Percentiles rank a stretch among this genome's conserved stretches.
Evolutionary conservation across 208 protist species (phyloP).

Genomic region (Leishmania braziliensis): DNA sequence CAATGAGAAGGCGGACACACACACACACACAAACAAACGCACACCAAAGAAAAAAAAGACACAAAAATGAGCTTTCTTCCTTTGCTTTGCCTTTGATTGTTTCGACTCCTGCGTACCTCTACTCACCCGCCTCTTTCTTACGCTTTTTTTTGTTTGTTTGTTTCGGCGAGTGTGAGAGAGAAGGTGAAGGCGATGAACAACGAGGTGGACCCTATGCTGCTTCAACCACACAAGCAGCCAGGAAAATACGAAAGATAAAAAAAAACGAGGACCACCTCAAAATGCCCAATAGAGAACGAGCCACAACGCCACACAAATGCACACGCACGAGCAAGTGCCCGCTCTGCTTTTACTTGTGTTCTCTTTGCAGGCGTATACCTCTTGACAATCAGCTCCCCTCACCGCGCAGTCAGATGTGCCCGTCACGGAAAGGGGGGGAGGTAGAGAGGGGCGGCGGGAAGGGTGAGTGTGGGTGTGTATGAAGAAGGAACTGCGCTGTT

Average conservation of each 20-base stretch:
- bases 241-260: conserved; percentile 10
- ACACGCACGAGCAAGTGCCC: neutral
- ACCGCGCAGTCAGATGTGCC: neutral
- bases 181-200: neutral
- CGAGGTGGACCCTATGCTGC: neutral
- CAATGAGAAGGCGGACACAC: neutral
- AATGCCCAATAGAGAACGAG: neutral
- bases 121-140: neutral
- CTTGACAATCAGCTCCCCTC: neutral
- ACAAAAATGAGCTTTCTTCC: neutral
- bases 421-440: neutral
- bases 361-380: neutral
- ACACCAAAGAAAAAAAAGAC: neutral
- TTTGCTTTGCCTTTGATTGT: neutral
- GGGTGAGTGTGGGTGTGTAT: neutral
- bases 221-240: neutral
- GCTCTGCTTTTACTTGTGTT: neutral
- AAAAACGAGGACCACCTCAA: neutral
- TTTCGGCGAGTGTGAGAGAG: neutral
- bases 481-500: neutral
- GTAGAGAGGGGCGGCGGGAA: neutral
- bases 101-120: neutral
- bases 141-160: neutral
- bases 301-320: neutral
- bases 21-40: neutral